A percentile compares a stretch with the other conserved stretches of the same genome.
These are phyloP conservation scores for Penicillium mononematosum DNA, from an alignment of 495 filamentous ascomycete species.

Conservation along the genomic window DNA sequence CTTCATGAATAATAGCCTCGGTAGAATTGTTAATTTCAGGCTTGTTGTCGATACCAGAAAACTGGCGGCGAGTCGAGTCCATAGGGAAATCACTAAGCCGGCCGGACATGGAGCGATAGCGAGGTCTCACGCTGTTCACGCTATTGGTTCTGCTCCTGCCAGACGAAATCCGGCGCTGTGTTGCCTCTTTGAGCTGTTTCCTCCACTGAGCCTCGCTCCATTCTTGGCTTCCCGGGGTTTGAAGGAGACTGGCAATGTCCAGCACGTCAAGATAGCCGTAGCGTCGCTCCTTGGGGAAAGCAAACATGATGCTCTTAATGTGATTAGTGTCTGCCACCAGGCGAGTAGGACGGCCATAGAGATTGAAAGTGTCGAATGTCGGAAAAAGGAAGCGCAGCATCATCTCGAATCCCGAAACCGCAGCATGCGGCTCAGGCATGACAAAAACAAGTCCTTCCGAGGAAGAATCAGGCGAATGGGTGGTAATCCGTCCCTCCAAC, in stretches of 20 bases:
- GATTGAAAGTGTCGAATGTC: constrained; percentile 85
- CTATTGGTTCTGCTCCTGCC: constrained; percentile 56
- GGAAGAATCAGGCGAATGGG: constrained; percentile 71
- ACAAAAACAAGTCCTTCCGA: constrained; percentile 95
- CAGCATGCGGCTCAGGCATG: constrained; percentile 92
- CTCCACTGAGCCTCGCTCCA: constrained; percentile 94
- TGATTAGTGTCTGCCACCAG: constrained; percentile 86
- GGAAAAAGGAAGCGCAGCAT: constrained; percentile 95
- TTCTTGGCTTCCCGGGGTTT: constrained; percentile 68
- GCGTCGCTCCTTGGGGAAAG: constrained; percentile 82
- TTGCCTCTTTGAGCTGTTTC: constrained; percentile 82
- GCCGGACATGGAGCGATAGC: constrained; percentile 62
- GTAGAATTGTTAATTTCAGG: constrained; percentile 39
- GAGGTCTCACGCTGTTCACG: constrained; percentile 57
- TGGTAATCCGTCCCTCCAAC: constrained; percentile 85
- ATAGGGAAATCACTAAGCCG: constrained; percentile 37
- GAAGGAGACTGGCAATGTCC: constrained; percentile 77
- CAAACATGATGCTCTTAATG: constrained; percentile 92
- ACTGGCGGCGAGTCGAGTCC: constrained; percentile 39
- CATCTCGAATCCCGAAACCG: constrained; percentile 92
- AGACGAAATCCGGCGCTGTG: constrained; percentile 69
- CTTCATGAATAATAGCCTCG: constrained; percentile 38
- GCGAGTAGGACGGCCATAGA: constrained; percentile 88
- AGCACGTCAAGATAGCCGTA: constrained; percentile 90
- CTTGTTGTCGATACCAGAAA: constrained; percentile 53